phyloP scores from a whole-genome alignment of 1,284 basidiomycete species.

The Cryptococcus depauperatus region DNA sequence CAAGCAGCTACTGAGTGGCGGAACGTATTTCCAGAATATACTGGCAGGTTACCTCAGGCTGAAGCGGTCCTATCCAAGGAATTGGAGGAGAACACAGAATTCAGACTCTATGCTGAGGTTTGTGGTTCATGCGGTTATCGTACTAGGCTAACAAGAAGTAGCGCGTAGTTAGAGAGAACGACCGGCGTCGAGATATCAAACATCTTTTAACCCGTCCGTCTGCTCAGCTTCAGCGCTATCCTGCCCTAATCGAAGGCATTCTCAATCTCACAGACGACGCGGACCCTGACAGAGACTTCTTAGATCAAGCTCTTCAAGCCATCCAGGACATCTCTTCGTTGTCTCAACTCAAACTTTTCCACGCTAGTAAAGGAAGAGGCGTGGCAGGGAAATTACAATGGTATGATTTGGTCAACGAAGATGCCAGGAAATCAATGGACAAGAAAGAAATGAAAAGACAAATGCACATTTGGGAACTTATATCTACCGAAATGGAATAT shows the following conservation, averaged over 20 bases:
- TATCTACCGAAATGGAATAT: constrained; percentile 92
- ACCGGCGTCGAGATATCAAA: constrained; percentile 73
- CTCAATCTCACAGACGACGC: constrained; percentile 65
- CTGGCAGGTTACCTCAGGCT: constrained; percentile 74
- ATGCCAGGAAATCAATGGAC: constrained; percentile 56
- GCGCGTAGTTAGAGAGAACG: constrained; percentile 58
- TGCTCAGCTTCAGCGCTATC: constrained; percentile 84
- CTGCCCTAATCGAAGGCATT: constrained; percentile 77
- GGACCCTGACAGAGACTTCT: constrained; percentile 71
- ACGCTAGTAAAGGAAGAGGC: constrained; percentile 72
- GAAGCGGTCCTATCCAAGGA: constrained; percentile 82
- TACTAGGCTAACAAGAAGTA: constrained; percentile 29
- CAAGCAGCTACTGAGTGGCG: constrained; percentile 82
- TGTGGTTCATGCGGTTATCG: not conserved
- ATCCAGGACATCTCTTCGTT: constrained; percentile 69
- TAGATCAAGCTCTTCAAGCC: constrained; percentile 63
- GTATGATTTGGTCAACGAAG: constrained; percentile 71
- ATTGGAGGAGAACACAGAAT: constrained; percentile 68
- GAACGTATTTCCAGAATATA: constrained; percentile 73
- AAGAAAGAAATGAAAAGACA: constrained; percentile 79
- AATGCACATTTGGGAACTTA: constrained; percentile 90
- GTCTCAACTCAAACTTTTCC: constrained; percentile 74
- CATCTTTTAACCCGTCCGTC: constrained; percentile 79
- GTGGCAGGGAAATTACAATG: constrained; percentile 68
- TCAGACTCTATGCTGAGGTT: constrained; percentile 82